Conservation (phyloP, 2,329 filamentous ascomycete genomes). For the Sporothrix brunneoviolacea region DNA sequence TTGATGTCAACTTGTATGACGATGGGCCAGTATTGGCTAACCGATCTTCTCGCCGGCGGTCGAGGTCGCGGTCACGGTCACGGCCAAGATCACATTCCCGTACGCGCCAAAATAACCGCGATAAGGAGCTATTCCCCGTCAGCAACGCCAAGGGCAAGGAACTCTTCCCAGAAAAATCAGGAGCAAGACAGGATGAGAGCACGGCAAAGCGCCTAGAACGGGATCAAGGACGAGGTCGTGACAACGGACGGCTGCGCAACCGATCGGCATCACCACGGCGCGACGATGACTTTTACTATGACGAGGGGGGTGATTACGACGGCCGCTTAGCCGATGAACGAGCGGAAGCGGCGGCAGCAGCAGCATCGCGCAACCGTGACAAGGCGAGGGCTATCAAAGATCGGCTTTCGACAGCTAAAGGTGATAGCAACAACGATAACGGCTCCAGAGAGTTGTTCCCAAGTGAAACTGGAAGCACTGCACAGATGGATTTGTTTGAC, state of each 20-base stretch:
- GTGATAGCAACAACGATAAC: conserved; percentile 31
- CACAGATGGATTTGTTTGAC: conserved; percentile 30
- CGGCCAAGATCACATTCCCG: conserved; percentile 3
- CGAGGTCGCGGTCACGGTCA: conserved; percentile 3
- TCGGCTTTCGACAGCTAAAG: conserved; percentile 31
- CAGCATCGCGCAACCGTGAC: conserved; percentile 33
- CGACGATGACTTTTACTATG: conserved; percentile 33
- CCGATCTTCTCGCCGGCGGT: conserved; percentile 20
- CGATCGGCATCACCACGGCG: conserved; percentile 48
- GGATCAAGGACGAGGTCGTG: conserved; percentile 20
- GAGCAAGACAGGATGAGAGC: too few species aligned
- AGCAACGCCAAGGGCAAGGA: conserved; percentile 16
- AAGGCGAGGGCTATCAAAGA: conserved; percentile 41
- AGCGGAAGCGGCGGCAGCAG: conserved; percentile 11
- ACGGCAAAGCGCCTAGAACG: conserved; percentile 27
- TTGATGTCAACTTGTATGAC: conserved; percentile 63
- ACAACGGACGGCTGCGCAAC: conserved; percentile 30
- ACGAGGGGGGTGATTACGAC: conserved; percentile 22
- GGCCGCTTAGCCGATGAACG: conserved; percentile 22
- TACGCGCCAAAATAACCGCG: conserved; percentile 34
- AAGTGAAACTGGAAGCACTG: conserved; percentile 20
- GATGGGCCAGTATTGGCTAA: conserved; percentile 34
- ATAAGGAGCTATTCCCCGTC: conserved; percentile 59
- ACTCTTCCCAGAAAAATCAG: conserved; percentile 16
- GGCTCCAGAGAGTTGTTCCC: conserved; percentile 48